These are phyloP conservation scores for Candida alai DNA, from an alignment of 805 yeast species.

Conservation along the genomic window DNA sequence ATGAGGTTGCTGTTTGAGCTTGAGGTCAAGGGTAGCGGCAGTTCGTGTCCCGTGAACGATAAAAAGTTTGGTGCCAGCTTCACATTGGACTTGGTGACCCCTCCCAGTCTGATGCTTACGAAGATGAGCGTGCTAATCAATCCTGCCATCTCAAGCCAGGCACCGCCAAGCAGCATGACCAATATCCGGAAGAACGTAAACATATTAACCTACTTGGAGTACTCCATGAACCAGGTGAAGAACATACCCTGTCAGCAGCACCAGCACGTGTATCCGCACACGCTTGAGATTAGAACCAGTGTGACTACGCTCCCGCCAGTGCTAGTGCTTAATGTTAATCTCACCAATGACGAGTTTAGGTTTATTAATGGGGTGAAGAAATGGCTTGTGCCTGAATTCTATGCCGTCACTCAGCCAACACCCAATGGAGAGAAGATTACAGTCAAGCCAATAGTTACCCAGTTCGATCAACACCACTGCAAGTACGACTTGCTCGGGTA, in stretches of 20 bases:
- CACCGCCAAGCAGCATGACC: slow-evolving; percentile 2
- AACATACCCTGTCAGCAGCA: slow-evolving; percentile 46
- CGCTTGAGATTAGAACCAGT: slow-evolving; percentile 49
- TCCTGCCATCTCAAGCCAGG: slow-evolving; percentile 4
- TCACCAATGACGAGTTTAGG: slow-evolving; percentile 53
- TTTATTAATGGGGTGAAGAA: slow-evolving; percentile 44
- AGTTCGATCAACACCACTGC: slow-evolving; percentile 16
- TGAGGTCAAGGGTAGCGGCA: slow-evolving; percentile 33
- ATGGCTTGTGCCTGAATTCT: slow-evolving; percentile 65
- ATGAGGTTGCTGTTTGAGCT: slow-evolving; percentile 44
- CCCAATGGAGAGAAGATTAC: slow-evolving; percentile 21
- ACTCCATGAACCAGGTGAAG: slow-evolving; percentile 50
- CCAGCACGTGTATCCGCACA: slow-evolving; percentile 20
- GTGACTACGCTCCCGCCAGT: slow-evolving; percentile 62
- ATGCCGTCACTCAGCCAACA: slow-evolving; percentile 15
- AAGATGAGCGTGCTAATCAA: slow-evolving; percentile 17
- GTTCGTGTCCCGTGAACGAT: slow-evolving; percentile 32
- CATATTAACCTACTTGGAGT: slow-evolving; percentile 56
- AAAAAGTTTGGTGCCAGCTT: slow-evolving; percentile 24
- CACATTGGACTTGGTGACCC: slow-evolving; percentile 40
- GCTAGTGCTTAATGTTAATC: slow-evolving; percentile 55
- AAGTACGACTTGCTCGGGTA: slow-evolving; percentile 65
- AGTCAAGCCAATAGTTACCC: slow-evolving; percentile 31
- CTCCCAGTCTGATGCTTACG: slow-evolving; percentile 25
- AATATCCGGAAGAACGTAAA: slow-evolving; percentile 24